Base-by-base conservation (phyloP, 2,329 filamentous ascomycete genomes). In the Colletotrichum godetiae region DNA sequence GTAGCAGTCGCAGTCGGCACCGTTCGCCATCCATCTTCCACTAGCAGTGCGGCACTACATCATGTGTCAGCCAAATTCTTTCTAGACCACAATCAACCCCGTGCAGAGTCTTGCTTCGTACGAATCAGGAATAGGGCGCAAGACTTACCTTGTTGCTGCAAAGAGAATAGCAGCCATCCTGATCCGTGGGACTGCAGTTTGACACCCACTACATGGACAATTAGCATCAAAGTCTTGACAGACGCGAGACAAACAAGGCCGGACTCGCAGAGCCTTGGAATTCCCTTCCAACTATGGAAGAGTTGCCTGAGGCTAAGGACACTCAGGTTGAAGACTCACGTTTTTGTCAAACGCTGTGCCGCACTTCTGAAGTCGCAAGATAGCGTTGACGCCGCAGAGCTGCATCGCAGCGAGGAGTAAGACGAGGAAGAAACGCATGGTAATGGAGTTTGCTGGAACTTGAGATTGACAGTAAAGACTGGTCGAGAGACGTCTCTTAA, bases 371-470 rank as follows among this genome's bases (percentile, higher is more conserved):
- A 58, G 31, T 1, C 13, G n/a, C 10, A 58, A 35, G 0, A 0
- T 5, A 15, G 37, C 60, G 15, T 19, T 15, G 10, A 53, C 53
- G 27, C 15, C 5, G 53, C 27, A 42, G 27, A 69, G 31, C 53
- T 58, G 60, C 53, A 65, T 37, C 58, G 53, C 53, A 35, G 60
- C 37, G 15, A 65, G 15, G 2, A 69, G 27, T 15, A 66, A 42
- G 19, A 24, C 31, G 22, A 66, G 37, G 31, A 42, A 53, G 61
- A 59, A 55, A 15, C 42, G 60, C 60, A 58, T 65, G 24, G 27
- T 31, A 33, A 68, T 11, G 11, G 3, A 29, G 15, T 4, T 46
- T n/a, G 1, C 0, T 24, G n/a, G 4, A 53, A 24, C 12, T 53
- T 53, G n/a, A 12, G n/a, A 53, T 10, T 5, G 29, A 13, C 29